Evolutionary conservation across 805 yeast genomes (phyloP).

Genomic region (Wickerhamiella kurtzmanii): DNA sequence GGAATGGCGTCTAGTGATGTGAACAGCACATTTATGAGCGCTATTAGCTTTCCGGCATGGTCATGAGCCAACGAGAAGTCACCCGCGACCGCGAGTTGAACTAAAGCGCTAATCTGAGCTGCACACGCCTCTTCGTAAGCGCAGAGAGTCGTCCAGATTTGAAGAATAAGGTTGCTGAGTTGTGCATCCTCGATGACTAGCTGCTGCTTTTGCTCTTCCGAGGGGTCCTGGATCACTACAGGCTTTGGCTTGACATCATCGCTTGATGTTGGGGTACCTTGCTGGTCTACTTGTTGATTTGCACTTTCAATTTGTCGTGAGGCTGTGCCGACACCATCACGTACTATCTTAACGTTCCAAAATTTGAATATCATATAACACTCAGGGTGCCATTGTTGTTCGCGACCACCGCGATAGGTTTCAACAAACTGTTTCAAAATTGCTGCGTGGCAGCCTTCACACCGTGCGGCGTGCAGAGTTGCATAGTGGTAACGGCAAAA

Average conservation of each 20-base stretch:
- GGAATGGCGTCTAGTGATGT: slow-evolving; percentile 44
- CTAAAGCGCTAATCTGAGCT: slow-evolving; percentile 79
- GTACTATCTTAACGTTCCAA: slow-evolving; percentile 75
- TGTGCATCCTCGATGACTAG: slow-evolving; percentile 38
- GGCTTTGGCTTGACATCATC: background rate
- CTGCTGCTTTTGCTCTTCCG: background rate
- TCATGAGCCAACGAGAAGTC: slow-evolving; percentile 53
- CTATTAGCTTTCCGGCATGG: slow-evolving; percentile 58
- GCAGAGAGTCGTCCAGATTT: slow-evolving; percentile 77
- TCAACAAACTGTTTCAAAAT: slow-evolving; percentile 92
- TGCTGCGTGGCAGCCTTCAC: slow-evolving; percentile 88
- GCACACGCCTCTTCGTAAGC: slow-evolving; percentile 87
- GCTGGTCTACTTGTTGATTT: background rate
- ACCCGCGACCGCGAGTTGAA: slow-evolving; percentile 65
- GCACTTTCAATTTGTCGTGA: background rate
- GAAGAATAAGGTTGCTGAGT: slow-evolving; percentile 44
- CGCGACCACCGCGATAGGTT: slow-evolving; percentile 75
- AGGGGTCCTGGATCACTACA: background rate
- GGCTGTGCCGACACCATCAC: background rate
- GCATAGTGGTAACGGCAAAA: slow-evolving; percentile 91
- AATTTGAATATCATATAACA: slow-evolving; percentile 95
- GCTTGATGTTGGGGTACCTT: background rate
- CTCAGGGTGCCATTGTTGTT: slow-evolving; percentile 98
- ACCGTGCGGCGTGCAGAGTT: slow-evolving; percentile 67
- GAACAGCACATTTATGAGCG: slow-evolving; percentile 65